phyloP scores from a whole-genome alignment of 495 filamentous ascomycete genomes.

The Aspergillus steynii region DNA sequence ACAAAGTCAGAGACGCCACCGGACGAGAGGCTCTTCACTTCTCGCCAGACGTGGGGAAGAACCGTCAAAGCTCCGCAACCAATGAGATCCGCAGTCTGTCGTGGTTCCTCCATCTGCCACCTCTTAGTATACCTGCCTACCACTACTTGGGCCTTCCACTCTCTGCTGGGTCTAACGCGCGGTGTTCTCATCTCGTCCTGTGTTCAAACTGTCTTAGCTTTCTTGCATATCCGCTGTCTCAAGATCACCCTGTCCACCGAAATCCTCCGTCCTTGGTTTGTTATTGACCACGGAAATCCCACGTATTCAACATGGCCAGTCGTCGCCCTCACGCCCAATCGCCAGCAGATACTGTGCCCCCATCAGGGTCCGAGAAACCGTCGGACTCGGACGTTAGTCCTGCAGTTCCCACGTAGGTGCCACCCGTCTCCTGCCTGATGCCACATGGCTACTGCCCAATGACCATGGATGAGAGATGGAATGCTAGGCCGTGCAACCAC shows the following conservation, averaged over 20 bases:
- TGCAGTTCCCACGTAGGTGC: slow-evolving; percentile 71
- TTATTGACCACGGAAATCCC: neutral
- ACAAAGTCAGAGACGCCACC: neutral
- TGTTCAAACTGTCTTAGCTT: too few relatives aligned
- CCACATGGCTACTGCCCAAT: slow-evolving; percentile 10
- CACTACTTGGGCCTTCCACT: too few relatives aligned
- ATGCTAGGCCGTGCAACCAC: neutral
- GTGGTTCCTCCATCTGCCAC: too few relatives aligned
- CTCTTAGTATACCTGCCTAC: too few relatives aligned
- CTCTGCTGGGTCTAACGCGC: too few relatives aligned
- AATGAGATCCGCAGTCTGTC: too few relatives aligned
- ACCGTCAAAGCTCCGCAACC: too few relatives aligned
- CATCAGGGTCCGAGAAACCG: slow-evolving; percentile 24
- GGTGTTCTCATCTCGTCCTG: too few relatives aligned
- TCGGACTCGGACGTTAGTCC: slow-evolving; percentile 52
- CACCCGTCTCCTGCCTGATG: slow-evolving; percentile 11
- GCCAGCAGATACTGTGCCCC: slow-evolving; percentile 32
- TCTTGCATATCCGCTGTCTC: too few relatives aligned
- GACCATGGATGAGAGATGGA: neutral
- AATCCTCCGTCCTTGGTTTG: neutral
- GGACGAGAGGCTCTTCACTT: neutral
- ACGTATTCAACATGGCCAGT: slow-evolving; percentile 30
- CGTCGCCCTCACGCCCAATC: slow-evolving; percentile 36
- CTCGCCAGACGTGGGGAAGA: neutral
- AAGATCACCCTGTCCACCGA: neutral